Conservation (phyloP, 2,329 filamentous ascomycete genomes). For the Aspergillus neotritici region DNA sequence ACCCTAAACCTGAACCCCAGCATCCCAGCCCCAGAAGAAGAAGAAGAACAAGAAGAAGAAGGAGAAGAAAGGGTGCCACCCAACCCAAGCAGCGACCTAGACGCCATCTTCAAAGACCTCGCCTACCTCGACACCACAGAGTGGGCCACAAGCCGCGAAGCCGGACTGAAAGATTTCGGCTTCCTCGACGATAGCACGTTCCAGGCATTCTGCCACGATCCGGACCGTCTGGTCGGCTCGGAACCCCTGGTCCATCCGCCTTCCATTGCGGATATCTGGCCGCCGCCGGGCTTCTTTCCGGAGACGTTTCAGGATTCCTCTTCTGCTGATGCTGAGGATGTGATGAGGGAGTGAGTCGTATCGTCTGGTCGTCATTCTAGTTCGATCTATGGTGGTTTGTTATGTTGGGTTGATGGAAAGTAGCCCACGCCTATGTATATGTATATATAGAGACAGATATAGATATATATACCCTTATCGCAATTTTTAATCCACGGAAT, state of each 20-base stretch:
- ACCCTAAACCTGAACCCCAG: constrained; percentile 2
- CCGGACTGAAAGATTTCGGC: constrained; percentile 40
- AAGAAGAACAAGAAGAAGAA: too few species aligned
- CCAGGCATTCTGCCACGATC: constrained; percentile 42
- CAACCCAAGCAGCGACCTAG: constrained; percentile 27
- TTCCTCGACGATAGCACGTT: constrained; percentile 42
- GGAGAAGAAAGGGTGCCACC: too few species aligned
- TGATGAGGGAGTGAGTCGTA: constrained; percentile 14
- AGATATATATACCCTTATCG: too few species aligned
- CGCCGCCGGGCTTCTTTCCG: constrained; percentile 39
- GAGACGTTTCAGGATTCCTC: constrained; percentile 34
- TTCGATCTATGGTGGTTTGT: too few species aligned
- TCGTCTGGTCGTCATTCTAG: neutral
- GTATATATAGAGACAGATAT: too few species aligned
- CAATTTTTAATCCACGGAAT: too few species aligned
- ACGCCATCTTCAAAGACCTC: constrained; percentile 43
- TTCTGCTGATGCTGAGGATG: constrained; percentile 16
- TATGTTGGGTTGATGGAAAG: too few species aligned
- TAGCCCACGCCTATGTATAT: too few species aligned
- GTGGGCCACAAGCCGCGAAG: constrained; percentile 38
- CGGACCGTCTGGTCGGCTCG: constrained; percentile 35
- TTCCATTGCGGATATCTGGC: constrained; percentile 40
- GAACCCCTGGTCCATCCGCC: constrained; percentile 34
- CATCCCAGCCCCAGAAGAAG: constrained; percentile 4
- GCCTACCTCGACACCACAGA: constrained; percentile 43